These are phyloP conservation scores for Fusarium nisikadoi DNA, from an alignment of 2,329 filamentous ascomycete genomes.

Conservation along the genomic window DNA sequence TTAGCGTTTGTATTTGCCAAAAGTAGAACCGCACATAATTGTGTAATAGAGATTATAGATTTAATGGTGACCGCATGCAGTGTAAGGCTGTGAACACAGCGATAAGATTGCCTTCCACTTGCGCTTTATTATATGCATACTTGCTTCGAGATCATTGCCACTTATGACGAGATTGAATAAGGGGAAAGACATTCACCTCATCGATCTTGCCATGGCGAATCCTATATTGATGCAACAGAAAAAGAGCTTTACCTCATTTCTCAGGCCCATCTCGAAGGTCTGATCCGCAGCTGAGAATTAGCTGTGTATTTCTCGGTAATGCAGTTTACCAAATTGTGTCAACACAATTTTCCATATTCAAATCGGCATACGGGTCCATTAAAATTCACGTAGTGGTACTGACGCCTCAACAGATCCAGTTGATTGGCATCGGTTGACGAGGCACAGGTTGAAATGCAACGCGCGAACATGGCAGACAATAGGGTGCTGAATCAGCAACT, in stretches of 20 bases:
- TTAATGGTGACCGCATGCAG: neutral
- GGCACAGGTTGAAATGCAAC: neutral
- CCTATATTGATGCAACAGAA: neutral
- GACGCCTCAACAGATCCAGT: neutral
- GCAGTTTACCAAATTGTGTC: neutral
- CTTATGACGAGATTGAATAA: neutral
- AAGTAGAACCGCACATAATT: neutral
- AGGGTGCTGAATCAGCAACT: neutral
- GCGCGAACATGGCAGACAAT: neutral
- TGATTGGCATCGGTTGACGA: neutral
- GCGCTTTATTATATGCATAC: neutral
- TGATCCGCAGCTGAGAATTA: no score
- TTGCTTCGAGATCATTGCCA: neutral
- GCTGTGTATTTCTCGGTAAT: neutral
- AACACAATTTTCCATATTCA: neutral
- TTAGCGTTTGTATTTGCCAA: constrained; percentile 9
- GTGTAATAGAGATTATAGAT: constrained; percentile 7
- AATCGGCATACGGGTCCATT: neutral
- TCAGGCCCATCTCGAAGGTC: neutral
- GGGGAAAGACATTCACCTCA: neutral
- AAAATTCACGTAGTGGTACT: neutral
- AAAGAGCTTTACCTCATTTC: neutral
- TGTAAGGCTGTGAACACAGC: neutral
- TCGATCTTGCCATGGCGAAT: neutral
- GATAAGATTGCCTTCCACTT: neutral